These are phyloP conservation scores for Mucor piriformis DNA, from an alignment of 371 early-diverging fungal genomes.

Conservation along the genomic window DNA sequence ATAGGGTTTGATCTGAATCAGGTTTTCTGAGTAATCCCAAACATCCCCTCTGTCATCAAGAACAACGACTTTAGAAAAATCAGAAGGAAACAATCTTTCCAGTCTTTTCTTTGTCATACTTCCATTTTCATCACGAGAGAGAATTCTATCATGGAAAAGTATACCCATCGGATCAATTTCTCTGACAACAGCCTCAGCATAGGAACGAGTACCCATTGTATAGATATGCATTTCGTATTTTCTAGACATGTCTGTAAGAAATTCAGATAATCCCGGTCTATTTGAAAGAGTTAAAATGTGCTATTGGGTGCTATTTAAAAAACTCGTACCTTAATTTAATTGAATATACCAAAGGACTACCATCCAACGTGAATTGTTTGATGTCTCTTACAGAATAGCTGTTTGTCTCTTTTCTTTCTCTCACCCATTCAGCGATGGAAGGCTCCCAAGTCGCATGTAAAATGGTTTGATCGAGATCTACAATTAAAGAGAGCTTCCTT, in stretches of 20 bases:
- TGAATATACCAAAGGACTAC: conserved; percentile 72
- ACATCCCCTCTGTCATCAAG: conserved; percentile 99
- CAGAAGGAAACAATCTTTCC: conserved; percentile 91
- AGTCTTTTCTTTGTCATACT: conserved; percentile 85
- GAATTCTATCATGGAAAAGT: conserved; percentile 89
- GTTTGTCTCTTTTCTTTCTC: conserved; percentile 67
- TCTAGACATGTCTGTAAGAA: conserved; percentile 69
- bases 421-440: conserved; percentile 82
- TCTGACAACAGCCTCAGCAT: conserved; percentile 89
- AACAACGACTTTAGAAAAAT: conserved; percentile 95
- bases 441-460: conserved; percentile 94
- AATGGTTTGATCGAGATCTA: conserved; percentile 98
- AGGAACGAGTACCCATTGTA: conserved; percentile 98
- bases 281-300: background rate
- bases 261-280: conserved; percentile 80
- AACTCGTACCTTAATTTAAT: conserved; percentile 75
- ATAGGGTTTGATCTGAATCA: conserved; percentile 88
- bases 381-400: conserved; percentile 66
- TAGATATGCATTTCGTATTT: conserved; percentile 97
- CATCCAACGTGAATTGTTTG: conserved; percentile 66
- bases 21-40: conserved; percentile 91
- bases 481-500: conserved; percentile 86
- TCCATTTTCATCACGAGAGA: conserved; percentile 95
- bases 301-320: no score
- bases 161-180: conserved; percentile 86